Evolutionary conservation across 768 basidiomycete species (phyloP), one percentile per base, ranked within the genome.

Genomic region (Auriculariales sp.): DNA sequence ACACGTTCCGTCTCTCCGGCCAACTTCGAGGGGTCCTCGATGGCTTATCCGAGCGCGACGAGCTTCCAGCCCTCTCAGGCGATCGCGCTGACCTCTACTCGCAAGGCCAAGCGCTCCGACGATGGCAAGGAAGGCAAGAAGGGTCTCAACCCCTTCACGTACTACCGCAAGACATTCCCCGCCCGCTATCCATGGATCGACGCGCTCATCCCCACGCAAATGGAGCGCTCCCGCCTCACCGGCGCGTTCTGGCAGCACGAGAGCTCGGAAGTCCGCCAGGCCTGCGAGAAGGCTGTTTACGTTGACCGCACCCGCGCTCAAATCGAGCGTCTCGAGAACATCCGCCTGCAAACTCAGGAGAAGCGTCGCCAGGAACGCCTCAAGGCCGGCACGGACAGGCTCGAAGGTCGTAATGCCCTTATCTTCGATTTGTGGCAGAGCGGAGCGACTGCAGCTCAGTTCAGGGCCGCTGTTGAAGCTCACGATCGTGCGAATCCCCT

Each of bases 111-210:
- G 39, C 19, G 19, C 39, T 19, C 12, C 39, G 22, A 44, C 22
- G 39, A 44, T 15, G 39, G 22, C 15, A 10, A 19, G 39, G 22
- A 12, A 10, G 27, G 27, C 22, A 44, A 44, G 39, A 19, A 10
- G 5, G 31, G 31, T 15, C 39, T 44, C 39, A 44, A 44, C 39
- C 12, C 39, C 22, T 44, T 44, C 39, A 44, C 39, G 39, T 44
- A 22, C 39, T 44, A 44, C 39, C 39, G 39, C 39, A 44, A 44
- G 39, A 44, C 19, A 9, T 44, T 44, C 39, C 39, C 19, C 39
- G 39, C 22, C 22, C 22, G 15, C 10, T 44, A 44, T 25, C 39
- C 39, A 7, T 5, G 27, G 5, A 44, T 44, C 39, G 19, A 44
- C 39, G 39, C 17, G 19, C 19, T 25, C 39, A 44, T 44, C 39